Evolutionary conservation across 208 protist species (phyloP), one percentile per base, ranked within the genome.

Genomic region (Leishmania martiniquensis): DNA sequence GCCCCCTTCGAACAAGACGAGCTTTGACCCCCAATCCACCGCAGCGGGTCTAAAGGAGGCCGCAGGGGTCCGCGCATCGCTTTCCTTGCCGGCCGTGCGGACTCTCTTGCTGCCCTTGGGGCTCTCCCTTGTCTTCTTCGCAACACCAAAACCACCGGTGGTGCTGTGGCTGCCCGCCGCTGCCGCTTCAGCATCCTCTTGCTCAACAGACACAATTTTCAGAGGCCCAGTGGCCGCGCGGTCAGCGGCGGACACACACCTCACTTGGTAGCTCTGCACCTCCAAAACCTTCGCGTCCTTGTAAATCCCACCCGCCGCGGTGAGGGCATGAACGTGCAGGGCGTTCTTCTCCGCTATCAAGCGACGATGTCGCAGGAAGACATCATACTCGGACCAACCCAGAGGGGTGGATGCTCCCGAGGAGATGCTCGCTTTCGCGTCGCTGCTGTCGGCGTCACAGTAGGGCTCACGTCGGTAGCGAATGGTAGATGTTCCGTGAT

Each of bases 261-360:
- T 78, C 17, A 94, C 83, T 9, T 88, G 82, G 39, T 92, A 88
- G 62, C 70, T 75, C 44, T 82, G 66, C 29, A 92, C 69, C 49
- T 77, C 72, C 34, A 95, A 82, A 25, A 87, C 84, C 37, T 34
- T 15, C 10, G 78, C 85, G 44, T 80, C 81, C 49, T 82, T 77
- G 65, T 87, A 75, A 2, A 71, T 67, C 0, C 57, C 67, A 1
- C 72, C 65, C 15, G 37, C 44, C 0, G 57, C 47, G 17, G 88
- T 92, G 49, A 88, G 85, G 25, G 88, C 88, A 62, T 95, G 87
- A n/a, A 91, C 80, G 77, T 92, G 88, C 22, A 92, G 82, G 4
- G 77, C 89, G 47, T 80, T 67, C 17, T 72, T 65, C 10, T 67
- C 69, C 0, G 75, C 65, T 13, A 77, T 47, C 10, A 42, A 9